Evolutionary conservation across 371 early-diverging fungal species (phyloP).

Genomic region (Sporodiniella umbellata): DNA sequence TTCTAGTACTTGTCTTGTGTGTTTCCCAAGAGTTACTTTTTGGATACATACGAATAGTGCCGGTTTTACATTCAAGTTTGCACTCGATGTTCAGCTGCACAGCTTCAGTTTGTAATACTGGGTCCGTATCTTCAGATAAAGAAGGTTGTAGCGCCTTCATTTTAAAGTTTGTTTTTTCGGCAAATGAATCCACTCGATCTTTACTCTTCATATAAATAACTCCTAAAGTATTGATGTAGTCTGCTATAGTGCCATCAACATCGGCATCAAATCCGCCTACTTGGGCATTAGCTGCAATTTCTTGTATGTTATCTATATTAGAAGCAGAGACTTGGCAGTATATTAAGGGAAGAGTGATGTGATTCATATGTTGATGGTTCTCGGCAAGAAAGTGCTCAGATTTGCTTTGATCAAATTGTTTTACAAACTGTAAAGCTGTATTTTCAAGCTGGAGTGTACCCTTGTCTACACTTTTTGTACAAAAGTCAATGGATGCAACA

Average conservation of each 20-base stretch:
- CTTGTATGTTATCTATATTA: slow-evolving; percentile 29
- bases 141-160: slow-evolving; percentile 8
- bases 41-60: slow-evolving; percentile 55
- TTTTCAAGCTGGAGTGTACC: slow-evolving; percentile 58
- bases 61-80: slow-evolving; percentile 38
- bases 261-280: slow-evolving; percentile 69
- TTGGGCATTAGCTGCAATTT: slow-evolving; percentile 56
- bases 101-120: slow-evolving; percentile 12
- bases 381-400: slow-evolving; percentile 67
- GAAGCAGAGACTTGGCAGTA: slow-evolving; percentile 49
- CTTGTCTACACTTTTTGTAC: slow-evolving; percentile 58
- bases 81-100: slow-evolving; percentile 37
- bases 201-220: slow-evolving; percentile 65
- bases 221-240: slow-evolving; percentile 65
- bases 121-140: neutral
- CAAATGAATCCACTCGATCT: slow-evolving; percentile 51
- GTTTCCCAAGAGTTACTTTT: slow-evolving; percentile 34
- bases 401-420: slow-evolving; percentile 67
- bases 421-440: slow-evolving; percentile 71
- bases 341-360: slow-evolving; percentile 58
- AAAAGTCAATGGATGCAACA: slow-evolving; percentile 52
- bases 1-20: slow-evolving; percentile 6
- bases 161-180: slow-evolving; percentile 36
- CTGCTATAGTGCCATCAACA: slow-evolving; percentile 65
- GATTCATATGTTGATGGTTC: slow-evolving; percentile 69